Percentiles rank a stretch among this genome's conserved stretches.
Evolutionary conservation across 1,284 basidiomycete genomes (phyloP).

Genomic region (Tremellales sp.): DNA sequence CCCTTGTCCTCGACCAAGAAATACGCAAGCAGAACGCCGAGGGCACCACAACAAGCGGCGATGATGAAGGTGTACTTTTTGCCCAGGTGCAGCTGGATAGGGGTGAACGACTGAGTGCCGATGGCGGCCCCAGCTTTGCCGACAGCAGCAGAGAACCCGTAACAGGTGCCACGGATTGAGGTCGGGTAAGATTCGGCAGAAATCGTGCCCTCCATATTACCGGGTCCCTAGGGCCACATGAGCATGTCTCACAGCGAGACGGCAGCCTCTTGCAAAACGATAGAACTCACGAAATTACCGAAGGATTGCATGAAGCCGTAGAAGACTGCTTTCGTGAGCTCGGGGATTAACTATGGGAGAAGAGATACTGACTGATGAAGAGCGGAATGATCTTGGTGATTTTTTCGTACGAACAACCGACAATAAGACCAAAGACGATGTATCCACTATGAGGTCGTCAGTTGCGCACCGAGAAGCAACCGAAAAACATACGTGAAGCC

Average conservation of each 20-base stretch:
- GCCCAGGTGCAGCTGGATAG: slow-evolving; percentile 57
- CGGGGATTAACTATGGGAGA: no score
- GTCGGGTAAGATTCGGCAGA: slow-evolving; percentile 60
- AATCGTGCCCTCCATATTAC: slow-evolving; percentile 66
- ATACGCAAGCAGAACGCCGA: slow-evolving; percentile 40
- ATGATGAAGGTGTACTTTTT: slow-evolving; percentile 40
- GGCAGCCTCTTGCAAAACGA: no score
- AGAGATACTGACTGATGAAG: slow-evolving; percentile 21
- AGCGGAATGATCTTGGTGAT: slow-evolving; percentile 60
- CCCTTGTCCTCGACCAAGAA: slow-evolving; percentile 48
- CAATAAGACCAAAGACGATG: slow-evolving; percentile 65
- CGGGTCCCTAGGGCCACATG: no score
- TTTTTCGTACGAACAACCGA: slow-evolving; percentile 64
- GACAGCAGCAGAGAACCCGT: slow-evolving; percentile 61
- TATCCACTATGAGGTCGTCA: slow-evolving; percentile 53
- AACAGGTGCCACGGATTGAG: slow-evolving; percentile 64
- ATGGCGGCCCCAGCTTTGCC: slow-evolving; percentile 73
- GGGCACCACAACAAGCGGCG: slow-evolving; percentile 36
- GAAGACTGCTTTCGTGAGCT: slow-evolving; percentile 29
- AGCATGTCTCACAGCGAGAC: no score
- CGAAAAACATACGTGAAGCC: slow-evolving; percentile 54
- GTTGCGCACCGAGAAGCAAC: background rate
- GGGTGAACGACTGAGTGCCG: slow-evolving; percentile 71
- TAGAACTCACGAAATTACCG: slow-evolving; percentile 70
- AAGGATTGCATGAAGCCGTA: slow-evolving; percentile 35